Conservation (phyloP, 805 yeast species). For the Nakazawaea ambrosiae region DNA sequence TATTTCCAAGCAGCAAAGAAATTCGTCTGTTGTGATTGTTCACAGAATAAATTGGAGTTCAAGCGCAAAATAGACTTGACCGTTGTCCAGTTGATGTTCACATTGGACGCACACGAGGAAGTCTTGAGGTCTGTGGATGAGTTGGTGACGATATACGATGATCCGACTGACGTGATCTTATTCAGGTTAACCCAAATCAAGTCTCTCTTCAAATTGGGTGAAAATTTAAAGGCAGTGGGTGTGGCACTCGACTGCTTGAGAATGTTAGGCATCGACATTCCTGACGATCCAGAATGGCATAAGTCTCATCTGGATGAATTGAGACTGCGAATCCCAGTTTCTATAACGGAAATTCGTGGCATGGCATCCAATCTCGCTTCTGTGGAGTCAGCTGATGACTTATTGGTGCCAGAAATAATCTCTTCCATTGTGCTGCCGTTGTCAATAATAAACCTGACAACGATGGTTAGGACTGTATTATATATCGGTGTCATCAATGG, state of each 20-base stretch:
- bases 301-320: constrained; percentile 17
- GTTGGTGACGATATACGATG: constrained; percentile 23
- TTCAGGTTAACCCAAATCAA: constrained; percentile 26
- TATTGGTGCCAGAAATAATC: constrained; percentile 29
- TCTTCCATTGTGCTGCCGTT: constrained; percentile 29
- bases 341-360: constrained; percentile 30
- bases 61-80: constrained; percentile 24
- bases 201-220: constrained; percentile 26
- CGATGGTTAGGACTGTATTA: constrained; percentile 25
- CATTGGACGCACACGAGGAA: constrained; percentile 24
- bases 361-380: constrained; percentile 19
- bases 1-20: constrained; percentile 30
- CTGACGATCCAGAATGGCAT: constrained; percentile 21
- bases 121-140: constrained; percentile 29
- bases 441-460: constrained; percentile 19
- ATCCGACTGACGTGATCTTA: neutral
- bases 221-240: constrained; percentile 25
- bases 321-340: constrained; percentile 27
- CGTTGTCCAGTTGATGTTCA: constrained; percentile 25
- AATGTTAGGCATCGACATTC: constrained; percentile 27
- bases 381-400: constrained; percentile 18
- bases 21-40: constrained; percentile 20
- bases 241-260: constrained; percentile 29
- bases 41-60: too few species aligned
- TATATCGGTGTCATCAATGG: constrained; percentile 28